Conservation (phyloP, 164 flowering plant genomes). For the Stephania yunnanensis region DNA sequence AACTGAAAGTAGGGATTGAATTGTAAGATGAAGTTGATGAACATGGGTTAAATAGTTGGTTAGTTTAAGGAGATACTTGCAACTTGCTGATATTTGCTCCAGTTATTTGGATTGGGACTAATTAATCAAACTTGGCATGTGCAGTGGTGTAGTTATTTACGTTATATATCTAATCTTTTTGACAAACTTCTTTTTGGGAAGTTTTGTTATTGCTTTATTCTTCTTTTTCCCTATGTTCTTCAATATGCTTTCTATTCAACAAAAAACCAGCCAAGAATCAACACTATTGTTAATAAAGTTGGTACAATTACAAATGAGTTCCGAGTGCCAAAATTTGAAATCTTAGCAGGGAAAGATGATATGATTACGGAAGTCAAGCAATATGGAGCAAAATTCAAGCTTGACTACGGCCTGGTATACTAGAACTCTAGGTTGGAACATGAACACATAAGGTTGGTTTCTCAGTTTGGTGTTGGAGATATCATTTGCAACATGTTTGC, state of each 20-base stretch:
- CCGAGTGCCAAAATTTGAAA: constrained; percentile 90
- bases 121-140: no score
- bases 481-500: constrained; percentile 93
- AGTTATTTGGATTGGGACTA: no score
- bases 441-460: constrained; percentile 81
- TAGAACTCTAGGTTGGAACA: constrained; percentile 99
- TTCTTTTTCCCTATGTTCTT: background rate
- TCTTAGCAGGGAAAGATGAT: constrained; percentile 80
- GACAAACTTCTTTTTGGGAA: no score
- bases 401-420: constrained; percentile 87
- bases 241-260: constrained; percentile 16
- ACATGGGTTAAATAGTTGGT: no score
- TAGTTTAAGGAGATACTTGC: no score
- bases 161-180: constrained; percentile 6
- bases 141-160: no score
- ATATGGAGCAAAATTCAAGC: constrained; percentile 91
- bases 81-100: no score
- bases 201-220: background rate
- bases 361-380: constrained; percentile 99
- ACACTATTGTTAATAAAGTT: constrained; percentile 88
- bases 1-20: no score
- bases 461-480: constrained; percentile 71
- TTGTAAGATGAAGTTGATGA: no score
- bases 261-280: constrained; percentile 93
- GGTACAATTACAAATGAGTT: constrained; percentile 91